Evolutionary conservation across 2,329 filamentous ascomycete genomes (phyloP).

Genomic region (Monilinia fructicola): DNA sequence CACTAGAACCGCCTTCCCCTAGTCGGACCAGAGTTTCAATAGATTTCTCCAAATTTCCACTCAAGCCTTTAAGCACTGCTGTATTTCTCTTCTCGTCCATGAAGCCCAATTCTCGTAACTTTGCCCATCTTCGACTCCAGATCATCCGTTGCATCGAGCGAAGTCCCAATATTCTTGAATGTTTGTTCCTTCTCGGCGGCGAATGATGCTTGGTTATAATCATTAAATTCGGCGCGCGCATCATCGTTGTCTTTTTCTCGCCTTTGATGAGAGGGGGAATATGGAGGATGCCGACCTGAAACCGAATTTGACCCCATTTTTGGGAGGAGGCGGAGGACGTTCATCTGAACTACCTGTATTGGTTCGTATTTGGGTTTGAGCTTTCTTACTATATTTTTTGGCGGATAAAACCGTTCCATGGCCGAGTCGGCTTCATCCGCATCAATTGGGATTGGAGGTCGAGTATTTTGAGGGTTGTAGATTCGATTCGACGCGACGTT

Average conservation of each 20-base stretch:
- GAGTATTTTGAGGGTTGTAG: constrained; percentile 83
- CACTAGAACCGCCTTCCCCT: constrained; percentile 61
- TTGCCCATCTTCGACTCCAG: constrained; percentile 73
- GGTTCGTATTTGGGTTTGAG: constrained; percentile 49
- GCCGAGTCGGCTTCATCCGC: constrained; percentile 88
- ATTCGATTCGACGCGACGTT: constrained; percentile 82
- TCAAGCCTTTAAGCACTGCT: constrained; percentile 76
- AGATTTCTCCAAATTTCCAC: constrained; percentile 81
- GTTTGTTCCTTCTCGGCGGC: constrained; percentile 48
- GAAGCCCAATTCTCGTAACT: constrained; percentile 89
- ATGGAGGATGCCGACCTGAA: constrained; percentile 62
- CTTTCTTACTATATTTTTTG: constrained; percentile 83
- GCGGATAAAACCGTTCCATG: constrained; percentile 90
- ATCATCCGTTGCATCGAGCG: constrained; percentile 57
- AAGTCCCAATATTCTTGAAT: constrained; percentile 66
- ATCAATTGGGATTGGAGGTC: constrained; percentile 82
- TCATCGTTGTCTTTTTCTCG: constrained; percentile 32
- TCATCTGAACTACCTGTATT: constrained; percentile 52
- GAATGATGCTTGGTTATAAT: constrained; percentile 33
- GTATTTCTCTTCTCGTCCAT: constrained; percentile 77
- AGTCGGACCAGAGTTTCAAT: constrained; percentile 82
- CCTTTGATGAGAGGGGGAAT: constrained; percentile 53
- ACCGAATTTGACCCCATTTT: constrained; percentile 59
- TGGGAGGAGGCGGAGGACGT: constrained; percentile 56
- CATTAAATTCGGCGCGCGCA: constrained; percentile 27